phyloP scores from a whole-genome alignment of 768 basidiomycete genomes.

The Suillus subalutaceus region DNA sequence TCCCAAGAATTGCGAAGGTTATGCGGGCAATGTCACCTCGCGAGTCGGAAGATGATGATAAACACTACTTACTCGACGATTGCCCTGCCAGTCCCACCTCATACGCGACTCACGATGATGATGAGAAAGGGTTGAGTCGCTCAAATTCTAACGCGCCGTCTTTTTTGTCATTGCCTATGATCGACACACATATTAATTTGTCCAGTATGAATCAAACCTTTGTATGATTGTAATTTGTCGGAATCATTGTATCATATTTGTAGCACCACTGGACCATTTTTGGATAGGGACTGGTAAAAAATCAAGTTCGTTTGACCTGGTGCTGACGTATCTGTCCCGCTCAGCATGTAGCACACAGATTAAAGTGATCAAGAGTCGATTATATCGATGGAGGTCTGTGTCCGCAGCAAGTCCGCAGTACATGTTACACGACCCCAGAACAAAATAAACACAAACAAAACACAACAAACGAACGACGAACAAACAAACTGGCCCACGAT shows the following conservation, averaged over 20 bases:
- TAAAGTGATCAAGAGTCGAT: not conserved
- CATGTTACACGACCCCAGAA: not conserved
- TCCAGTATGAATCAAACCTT: not conserved
- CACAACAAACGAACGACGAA: not conserved
- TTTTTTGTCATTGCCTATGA: not conserved
- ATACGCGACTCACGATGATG: constrained; percentile 15
- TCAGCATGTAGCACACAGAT: not conserved
- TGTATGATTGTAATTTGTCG: not conserved
- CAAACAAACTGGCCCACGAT: not conserved
- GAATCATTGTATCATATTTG: not conserved
- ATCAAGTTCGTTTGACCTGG: not conserved
- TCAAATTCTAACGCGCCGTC: constrained; percentile 32
- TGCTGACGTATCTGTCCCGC: not conserved
- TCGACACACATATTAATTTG: not conserved
- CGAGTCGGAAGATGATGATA: constrained; percentile 22
- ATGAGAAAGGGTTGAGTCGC: constrained; percentile 16
- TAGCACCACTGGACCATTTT: not conserved
- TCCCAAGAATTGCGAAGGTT: constrained; percentile 40
- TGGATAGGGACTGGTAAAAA: not conserved
- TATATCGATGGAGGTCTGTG: not conserved
- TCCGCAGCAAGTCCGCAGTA: too few relatives aligned
- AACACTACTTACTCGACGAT: constrained; percentile 23
- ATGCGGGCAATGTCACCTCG: constrained; percentile 22
- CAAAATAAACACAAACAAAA: constrained; percentile 1
- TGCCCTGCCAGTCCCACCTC: not conserved